Conservation (phyloP, 352 stramenopile species). For the Globisporangium mamillatum region DNA sequence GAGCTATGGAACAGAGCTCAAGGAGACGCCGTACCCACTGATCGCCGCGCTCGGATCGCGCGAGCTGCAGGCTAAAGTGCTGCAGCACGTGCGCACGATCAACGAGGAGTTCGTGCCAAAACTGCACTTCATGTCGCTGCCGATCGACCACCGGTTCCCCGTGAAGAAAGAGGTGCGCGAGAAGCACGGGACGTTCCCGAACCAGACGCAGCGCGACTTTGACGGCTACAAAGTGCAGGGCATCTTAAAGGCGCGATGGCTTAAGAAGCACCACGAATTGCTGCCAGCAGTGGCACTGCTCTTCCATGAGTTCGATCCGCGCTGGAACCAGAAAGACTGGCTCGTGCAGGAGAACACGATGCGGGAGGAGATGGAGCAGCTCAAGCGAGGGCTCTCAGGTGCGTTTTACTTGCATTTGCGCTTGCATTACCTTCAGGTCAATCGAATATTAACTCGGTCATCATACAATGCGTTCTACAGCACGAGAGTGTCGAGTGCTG, state of each 20-base stretch:
- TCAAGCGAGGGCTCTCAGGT: conserved; percentile 55
- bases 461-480: conserved; percentile 33
- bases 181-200: conserved; percentile 82
- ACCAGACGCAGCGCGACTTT: conserved; percentile 81
- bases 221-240: conserved; percentile 68
- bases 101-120: conserved; percentile 86
- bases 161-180: conserved; percentile 82
- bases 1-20: conserved; percentile 78
- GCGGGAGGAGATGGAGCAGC: conserved; percentile 71
- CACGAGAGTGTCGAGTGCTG: conserved; percentile 74
- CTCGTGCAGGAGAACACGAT: conserved; percentile 61
- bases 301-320: conserved; percentile 84
- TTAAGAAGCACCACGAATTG: conserved; percentile 87
- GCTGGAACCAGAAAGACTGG: conserved; percentile 72
- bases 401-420: neutral
- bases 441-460: conserved; percentile 1
- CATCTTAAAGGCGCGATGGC: conserved; percentile 75
- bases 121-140: conserved; percentile 68
- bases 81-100: conserved; percentile 57
- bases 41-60: conserved; percentile 73
- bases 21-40: conserved; percentile 85
- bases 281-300: conserved; percentile 77
- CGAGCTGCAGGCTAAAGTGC: conserved; percentile 73
- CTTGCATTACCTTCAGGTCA: neutral
- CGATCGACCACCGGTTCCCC: conserved; percentile 74